Evolutionary conservation across 805 yeast genomes (phyloP), one percentile per base, ranked within the genome.

Genomic region (Suhomyces vadensis): DNA sequence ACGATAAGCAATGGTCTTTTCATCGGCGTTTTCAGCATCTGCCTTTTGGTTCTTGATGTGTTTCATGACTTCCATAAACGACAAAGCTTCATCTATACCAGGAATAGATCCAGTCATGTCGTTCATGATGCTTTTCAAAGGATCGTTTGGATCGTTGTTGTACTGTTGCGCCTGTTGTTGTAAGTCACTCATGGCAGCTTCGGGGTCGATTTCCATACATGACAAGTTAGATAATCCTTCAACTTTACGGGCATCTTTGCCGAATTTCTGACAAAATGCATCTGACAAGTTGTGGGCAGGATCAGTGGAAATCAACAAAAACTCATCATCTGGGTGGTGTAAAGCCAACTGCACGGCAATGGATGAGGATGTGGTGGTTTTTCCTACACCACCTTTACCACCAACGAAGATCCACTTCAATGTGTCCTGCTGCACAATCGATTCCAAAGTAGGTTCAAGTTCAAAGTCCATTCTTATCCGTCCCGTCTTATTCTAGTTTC

Each of bases 361-460:
- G 19, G 97, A 90, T 37, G 96, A 91, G 1, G 98, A 92, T 3
- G 97, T 87, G 20, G 99, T 94, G 51, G 99, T 94, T 65, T 94
- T 94, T 58, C 99, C 99, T 22, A 94, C 99, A 69, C 99, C 99
- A 65, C 99, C 99, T 74, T 94, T 94, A 55, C 99, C 99, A 53
- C 99, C 99, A 35, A 92, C 98, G 60, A 94, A 94, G 51, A 94
- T 85, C 99, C 99, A 94, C 61, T 87, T 87, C 60, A 94, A 78
- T 31, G 81, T 68, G 21, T 85, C 87, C 49, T 78, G 82, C 22
- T 68, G 53, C 42, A 86, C 71, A 42, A 87, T 69, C 13, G 87
- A 82, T 54, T 81, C 79, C 52, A 87, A 74, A 33, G 85, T 82
- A 50, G 92, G 89, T 52, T 85, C 92, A 27, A 82, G 77, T 50